Conservation (phyloP, 805 yeast species). For the Sugiyamaella boreocaroliniensis region DNA sequence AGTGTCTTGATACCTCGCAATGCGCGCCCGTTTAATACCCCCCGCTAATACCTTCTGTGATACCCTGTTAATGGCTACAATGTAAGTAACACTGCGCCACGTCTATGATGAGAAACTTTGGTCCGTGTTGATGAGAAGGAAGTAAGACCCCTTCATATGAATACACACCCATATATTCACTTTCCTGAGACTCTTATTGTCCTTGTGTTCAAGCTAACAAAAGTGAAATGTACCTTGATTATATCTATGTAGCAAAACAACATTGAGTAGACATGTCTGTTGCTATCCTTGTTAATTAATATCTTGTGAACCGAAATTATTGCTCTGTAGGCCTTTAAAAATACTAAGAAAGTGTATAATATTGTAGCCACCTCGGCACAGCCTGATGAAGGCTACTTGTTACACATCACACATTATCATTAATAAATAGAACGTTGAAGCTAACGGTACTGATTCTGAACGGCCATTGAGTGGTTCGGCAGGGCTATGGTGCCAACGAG, state of each 20-base stretch:
- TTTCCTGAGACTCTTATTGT: slow-evolving; percentile 8
- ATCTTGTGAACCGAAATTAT: no score
- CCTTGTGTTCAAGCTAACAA: neutral
- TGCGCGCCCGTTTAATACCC: neutral
- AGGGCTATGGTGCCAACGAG: neutral
- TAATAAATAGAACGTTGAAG: neutral
- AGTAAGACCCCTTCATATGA: slow-evolving; percentile 34
- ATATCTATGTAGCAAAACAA: no score
- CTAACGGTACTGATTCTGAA: slow-evolving; percentile 1
- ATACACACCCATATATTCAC: slow-evolving; percentile 28
- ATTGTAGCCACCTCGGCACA: no score
- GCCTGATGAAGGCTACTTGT: neutral
- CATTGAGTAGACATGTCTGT: no score
- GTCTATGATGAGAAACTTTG: slow-evolving; percentile 26
- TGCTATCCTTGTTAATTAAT: no score
- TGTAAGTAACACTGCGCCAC: neutral
- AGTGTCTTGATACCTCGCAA: no score
- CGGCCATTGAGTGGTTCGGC: slow-evolving; percentile 7
- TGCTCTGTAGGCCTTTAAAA: no score
- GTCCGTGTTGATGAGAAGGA: slow-evolving; percentile 37
- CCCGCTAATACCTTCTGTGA: neutral
- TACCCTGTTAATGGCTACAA: neutral
- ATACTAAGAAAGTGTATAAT: no score
- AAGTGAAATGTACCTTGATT: no score
- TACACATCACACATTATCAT: neutral